Conservation (phyloP, 768 basidiomycete species). For the Russula abietina region DNA sequence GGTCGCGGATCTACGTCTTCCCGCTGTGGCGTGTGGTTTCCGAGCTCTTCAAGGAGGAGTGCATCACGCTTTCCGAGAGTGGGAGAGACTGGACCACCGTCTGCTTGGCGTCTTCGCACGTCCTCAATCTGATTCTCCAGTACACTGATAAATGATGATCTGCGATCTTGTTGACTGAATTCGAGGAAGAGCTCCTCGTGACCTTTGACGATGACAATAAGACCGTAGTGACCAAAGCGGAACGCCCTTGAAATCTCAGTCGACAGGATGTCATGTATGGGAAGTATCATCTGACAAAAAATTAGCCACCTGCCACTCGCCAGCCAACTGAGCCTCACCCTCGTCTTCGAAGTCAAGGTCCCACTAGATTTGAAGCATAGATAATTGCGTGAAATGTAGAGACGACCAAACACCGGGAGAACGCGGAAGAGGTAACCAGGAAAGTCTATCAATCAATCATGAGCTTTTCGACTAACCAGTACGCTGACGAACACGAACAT, state of each 20-base stretch:
- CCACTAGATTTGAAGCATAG: constrained; percentile 94
- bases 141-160: constrained; percentile 68
- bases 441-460: constrained; percentile 52
- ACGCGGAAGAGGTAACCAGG: constrained; percentile 86
- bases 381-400: constrained; percentile 87
- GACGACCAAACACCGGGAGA: constrained; percentile 80
- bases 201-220: constrained; percentile 86
- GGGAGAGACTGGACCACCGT: constrained; percentile 40
- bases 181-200: constrained; percentile 99
- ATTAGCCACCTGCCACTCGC: constrained; percentile 5
- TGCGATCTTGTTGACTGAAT: constrained; percentile 74
- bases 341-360: constrained; percentile 70
- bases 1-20: constrained; percentile 42
- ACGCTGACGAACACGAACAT: constrained; percentile 49
- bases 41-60: constrained; percentile 80
- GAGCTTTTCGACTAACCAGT: constrained; percentile 5
- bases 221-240: constrained; percentile 83
- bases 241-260: constrained; percentile 81
- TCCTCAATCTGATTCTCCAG: constrained; percentile 80
- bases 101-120: constrained; percentile 43
- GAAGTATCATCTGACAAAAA: constrained; percentile 78
- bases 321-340: constrained; percentile 44
- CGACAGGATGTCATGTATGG: constrained; percentile 81
- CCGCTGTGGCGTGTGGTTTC: constrained; percentile 39
- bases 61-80: constrained; percentile 61